Evolutionary conservation across 163 green algal genomes (phyloP), one percentile per base, ranked within the genome.

Genomic region (Chloromonas sp.): DNA sequence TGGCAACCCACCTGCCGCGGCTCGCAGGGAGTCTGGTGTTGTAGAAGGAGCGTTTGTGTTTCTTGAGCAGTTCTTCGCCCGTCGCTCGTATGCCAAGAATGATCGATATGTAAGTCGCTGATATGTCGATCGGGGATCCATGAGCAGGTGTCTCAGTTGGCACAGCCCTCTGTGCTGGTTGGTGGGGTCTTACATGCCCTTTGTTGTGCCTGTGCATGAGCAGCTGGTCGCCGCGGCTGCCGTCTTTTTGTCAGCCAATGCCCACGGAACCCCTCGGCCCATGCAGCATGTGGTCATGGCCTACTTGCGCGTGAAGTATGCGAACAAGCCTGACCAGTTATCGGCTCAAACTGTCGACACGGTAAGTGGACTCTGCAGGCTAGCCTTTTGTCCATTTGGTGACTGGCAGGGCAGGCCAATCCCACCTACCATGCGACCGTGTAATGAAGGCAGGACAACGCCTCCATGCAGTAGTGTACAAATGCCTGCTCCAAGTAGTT

Each of bases 171-270:
- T 36, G 36, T 36, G 36, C 36, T 36, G 36, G 36, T 36, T 36
- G 36, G 36, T 36, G 36, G 36, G 36, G 36, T 36, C 36, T 36
- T 36, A 36, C 36, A 36, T 36, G 36, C 36, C 36, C 36, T 36
- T 36, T 36, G 14, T 59, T 58, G 57, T 70, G 60, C 14, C 61
- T 70, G 62, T 78, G 61, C 66, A 3, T 5, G 2, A 59, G 66
- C 81, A 84, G 81, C 81, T 84, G 57, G 11, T 84, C 2, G 15
- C 57, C 61, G 81, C 66, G 61, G 81, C 81, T n/a, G 81, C 81
- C 3, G 2, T 84, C 14, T 84, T 84, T 70, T 8, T 84, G n/a
- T 60, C 81, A 0, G 70, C 81, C 57, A 84, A 84, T 36, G 62
- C 81, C 81, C 2, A 58, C 3, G 81, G 79, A 36, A 70, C 58